Evolutionary conservation across 768 basidiomycete species (phyloP).

Genomic region (Mrakia blollopis): DNA sequence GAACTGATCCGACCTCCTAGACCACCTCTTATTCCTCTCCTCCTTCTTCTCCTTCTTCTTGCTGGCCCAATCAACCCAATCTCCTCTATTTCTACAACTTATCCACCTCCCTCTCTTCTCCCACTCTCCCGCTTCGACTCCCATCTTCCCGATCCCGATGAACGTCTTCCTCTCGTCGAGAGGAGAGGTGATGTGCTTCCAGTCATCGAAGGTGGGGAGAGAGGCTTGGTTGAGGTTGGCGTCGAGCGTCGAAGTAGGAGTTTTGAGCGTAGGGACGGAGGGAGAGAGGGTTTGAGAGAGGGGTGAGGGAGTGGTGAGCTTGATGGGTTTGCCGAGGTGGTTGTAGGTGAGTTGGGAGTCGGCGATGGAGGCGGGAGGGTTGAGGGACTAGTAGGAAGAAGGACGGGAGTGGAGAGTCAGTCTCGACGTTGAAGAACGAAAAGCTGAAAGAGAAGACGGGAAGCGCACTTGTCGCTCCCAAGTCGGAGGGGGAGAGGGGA

Average conservation of each 20-base stretch:
- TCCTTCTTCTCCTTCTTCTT: not conserved
- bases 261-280: not conserved
- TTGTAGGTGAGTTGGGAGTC: not conserved
- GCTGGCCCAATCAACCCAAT: not conserved
- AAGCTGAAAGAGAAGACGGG: no score
- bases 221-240: no score
- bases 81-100: not conserved
- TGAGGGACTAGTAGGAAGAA: not conserved
- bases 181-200: not conserved
- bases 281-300: not conserved
- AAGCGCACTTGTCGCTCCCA: not conserved
- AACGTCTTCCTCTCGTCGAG: not conserved
- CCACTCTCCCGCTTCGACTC: not conserved
- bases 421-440: no score
- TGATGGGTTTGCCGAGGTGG: not conserved
- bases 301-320: not conserved
- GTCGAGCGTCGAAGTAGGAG: no score
- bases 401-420: not conserved
- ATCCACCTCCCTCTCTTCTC: not conserved
- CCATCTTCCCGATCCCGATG: not conserved
- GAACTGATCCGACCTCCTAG: not conserved
- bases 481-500: not conserved
- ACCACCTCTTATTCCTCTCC: not conserved
- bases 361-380: not conserved
- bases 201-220: not conserved